A percentile compares a stretch with the other conserved stretches of the same genome.
Evolutionary conservation across 768 basidiomycete genomes (phyloP).

Genomic region (Agaricus subrufescens): DNA sequence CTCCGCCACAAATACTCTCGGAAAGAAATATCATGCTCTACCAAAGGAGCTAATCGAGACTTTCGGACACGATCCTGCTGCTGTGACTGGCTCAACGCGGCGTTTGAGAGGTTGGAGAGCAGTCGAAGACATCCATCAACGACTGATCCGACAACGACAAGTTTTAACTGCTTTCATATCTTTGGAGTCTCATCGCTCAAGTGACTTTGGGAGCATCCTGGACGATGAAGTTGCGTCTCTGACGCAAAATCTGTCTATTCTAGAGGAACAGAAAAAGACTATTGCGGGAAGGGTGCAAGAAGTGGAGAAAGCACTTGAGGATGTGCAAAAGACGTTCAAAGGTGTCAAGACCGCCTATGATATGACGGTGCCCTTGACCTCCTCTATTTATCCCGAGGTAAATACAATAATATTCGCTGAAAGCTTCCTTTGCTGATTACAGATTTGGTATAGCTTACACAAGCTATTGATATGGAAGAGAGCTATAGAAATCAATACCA

Average conservation of each 20-base stretch:
- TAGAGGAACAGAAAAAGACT: constrained; percentile 42
- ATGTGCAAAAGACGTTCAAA: constrained; percentile 52
- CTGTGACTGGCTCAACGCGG: constrained; percentile 64
- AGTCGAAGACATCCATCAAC: constrained; percentile 70
- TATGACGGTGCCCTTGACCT: constrained; percentile 58
- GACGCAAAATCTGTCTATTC: constrained; percentile 39
- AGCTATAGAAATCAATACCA: constrained; percentile 78
- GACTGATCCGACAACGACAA: constrained; percentile 57
- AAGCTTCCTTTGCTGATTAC: neutral
- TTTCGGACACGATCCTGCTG: constrained; percentile 72
- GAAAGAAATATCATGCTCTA: constrained; percentile 41
- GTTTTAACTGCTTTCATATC: constrained; percentile 45
- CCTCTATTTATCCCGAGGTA: constrained; percentile 78
- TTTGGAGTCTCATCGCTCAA: constrained; percentile 15
- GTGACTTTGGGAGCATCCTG: constrained; percentile 37
- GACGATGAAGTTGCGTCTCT: constrained; percentile 51
- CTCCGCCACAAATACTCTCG: constrained; percentile 44
- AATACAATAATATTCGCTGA: neutral
- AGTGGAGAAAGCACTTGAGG: constrained; percentile 42
- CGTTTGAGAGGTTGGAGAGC: constrained; percentile 61
- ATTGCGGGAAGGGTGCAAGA: constrained; percentile 43
- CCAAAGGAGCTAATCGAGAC: constrained; percentile 70
- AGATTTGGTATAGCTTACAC: constrained; percentile 47
- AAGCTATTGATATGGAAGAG: constrained; percentile 68
- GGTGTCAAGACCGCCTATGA: constrained; percentile 64